Base-by-base conservation (phyloP, 169 alveolate species). In the Cryptosporidium xiaoi region DNA sequence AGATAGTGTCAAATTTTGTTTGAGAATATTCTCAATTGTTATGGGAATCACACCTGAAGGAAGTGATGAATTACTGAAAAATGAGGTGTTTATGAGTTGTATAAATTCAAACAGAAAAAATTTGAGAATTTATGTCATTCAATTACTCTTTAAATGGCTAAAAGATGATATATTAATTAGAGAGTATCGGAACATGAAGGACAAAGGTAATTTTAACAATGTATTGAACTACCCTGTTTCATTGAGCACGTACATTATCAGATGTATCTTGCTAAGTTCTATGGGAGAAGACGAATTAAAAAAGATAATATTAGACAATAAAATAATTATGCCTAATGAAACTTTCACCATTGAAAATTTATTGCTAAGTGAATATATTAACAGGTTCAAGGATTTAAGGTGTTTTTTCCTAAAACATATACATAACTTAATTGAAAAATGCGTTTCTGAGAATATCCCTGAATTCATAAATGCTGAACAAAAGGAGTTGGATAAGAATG, bases 91-190 rank as follows among this genome's bases (percentile, higher is more conserved):
- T 24, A 1, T 31, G 18, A 53, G 34, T 0, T 69, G 83, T 53
- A 51, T 69, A 29, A 51, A 51, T 12, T 69, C 83, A 13, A 69
- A 69, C 51, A 69, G 83, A 51, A 29, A 24, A 51, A 69, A 69
- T 24, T 51, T 69, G 18, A 44, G 83, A 1, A 48, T 51, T 2
- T n/a, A 3, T n/a, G 50, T 62, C 0, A 36, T 77, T 33, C 16
- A 46, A 60, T 24, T 46, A 44, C 29, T 60, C 24, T 58, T 77
- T 68, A 77, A 77, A 48, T 77, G 87, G 87, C 71, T 77, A 15
- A 77, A 60, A 62, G 71, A 77, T 18, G 87, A 77, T 15, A 60
- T 60, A 34, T 20, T 77, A 27, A 77, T 77, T 48, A 33, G 87
- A 46, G 27, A 29, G 46, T 77, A 62, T 60, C 53, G 29, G 7